These are phyloP conservation scores for Daedaleopsis nitida DNA, from an alignment of 768 basidiomycete genomes.

Conservation along the genomic window DNA sequence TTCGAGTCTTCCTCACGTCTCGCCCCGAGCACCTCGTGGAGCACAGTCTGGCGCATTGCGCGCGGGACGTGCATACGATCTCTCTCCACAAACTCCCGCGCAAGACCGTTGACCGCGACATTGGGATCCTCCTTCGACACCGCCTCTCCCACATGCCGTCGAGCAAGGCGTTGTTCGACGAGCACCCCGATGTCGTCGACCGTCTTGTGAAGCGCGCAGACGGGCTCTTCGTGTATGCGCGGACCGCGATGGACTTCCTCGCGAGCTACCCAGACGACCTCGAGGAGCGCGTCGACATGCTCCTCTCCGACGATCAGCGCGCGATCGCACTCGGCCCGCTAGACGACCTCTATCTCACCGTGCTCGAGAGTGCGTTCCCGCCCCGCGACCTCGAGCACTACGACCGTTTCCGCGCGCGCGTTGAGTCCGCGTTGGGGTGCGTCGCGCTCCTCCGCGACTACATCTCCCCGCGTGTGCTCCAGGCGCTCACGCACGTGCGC, in stretches of 20 bases:
- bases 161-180: background rate
- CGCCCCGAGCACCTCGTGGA: background rate
- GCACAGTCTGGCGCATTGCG: background rate
- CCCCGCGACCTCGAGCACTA: background rate
- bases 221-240: constrained; percentile 5
- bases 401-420: background rate
- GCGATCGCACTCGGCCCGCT: background rate
- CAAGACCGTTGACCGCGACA: background rate
- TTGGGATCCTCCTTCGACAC: background rate
- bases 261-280: background rate
- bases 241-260: background rate
- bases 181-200: background rate
- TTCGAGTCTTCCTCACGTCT: constrained; percentile 1
- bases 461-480: background rate
- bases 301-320: background rate
- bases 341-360: constrained; percentile 4
- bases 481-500: background rate
- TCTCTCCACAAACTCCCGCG: background rate
- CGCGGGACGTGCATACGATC: background rate
- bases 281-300: background rate
- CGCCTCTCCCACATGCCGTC: background rate
- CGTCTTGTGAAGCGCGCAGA: background rate
- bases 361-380: constrained; percentile 1
- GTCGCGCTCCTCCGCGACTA: background rate
- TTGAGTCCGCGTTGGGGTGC: background rate